Conservation (phyloP, 1,284 basidiomycete species). For the Ceratobasidium sp. region DNA sequence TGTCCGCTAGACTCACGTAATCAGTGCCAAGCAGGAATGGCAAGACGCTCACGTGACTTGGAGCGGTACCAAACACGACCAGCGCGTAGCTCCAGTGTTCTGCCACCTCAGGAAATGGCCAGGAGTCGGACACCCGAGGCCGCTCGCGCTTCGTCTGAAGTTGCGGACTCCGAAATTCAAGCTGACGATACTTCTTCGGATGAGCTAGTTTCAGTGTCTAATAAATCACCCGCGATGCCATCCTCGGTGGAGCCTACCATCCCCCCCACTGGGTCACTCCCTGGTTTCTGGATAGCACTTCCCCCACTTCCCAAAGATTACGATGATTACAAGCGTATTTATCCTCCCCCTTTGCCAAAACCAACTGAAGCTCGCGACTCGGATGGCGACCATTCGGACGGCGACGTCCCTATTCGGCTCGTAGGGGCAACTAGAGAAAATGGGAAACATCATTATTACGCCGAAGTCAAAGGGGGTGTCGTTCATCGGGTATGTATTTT, state of each 20-base stretch:
- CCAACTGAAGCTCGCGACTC: neutral
- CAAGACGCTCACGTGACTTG: slow-evolving; percentile 1
- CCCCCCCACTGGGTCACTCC: slow-evolving; percentile 3
- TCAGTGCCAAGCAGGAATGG: too few relatives aligned
- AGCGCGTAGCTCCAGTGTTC: slow-evolving; percentile 11
- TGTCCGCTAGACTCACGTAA: too few relatives aligned
- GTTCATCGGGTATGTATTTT: slow-evolving; percentile 22
- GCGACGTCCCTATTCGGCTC: slow-evolving; percentile 35
- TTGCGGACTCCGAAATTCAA: slow-evolving; percentile 3
- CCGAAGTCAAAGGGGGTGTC: slow-evolving; percentile 37
- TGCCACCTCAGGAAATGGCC: slow-evolving; percentile 14
- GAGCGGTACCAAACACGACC: neutral
- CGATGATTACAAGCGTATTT: neutral
- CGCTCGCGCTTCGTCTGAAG: neutral
- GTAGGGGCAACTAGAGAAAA: slow-evolving; percentile 34
- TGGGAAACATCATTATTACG: slow-evolving; percentile 44
- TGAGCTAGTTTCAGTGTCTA: slow-evolving; percentile 23
- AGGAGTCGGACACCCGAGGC: slow-evolving; percentile 10
- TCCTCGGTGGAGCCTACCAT: slow-evolving; percentile 29
- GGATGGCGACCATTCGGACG: neutral
- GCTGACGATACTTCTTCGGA: slow-evolving; percentile 5
- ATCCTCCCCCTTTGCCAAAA: neutral
- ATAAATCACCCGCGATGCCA: slow-evolving; percentile 29
- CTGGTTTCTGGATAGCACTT: slow-evolving; percentile 25
- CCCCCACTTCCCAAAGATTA: slow-evolving; percentile 31